Base-by-base conservation (phyloP, 805 yeast species). In the Brettanomyces bruxellensis region DNA sequence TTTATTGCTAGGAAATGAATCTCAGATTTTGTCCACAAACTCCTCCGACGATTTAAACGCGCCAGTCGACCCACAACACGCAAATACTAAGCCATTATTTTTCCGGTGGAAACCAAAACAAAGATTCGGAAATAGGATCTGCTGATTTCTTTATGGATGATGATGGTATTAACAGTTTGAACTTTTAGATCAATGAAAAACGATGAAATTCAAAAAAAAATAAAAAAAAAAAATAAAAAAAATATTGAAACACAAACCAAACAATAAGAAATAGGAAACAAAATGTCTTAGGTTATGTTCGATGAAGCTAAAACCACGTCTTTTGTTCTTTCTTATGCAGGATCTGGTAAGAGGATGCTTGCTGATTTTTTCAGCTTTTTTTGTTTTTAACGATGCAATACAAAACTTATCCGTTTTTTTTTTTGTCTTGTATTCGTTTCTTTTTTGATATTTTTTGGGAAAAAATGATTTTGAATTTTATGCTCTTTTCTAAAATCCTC, bases 51-150 rank as follows among this genome's bases (percentile, higher is more conserved):
- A 38, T 18, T 7, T 38, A 12, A 25, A 38, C 12, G 9, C 22
- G 11, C 11, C 41, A 18, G 25, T 18, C 7, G 25, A 18, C 9
- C 41, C 13, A 25, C 25, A 18, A 25, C 41, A 38, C 3, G 3
- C n/a, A 18, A 38, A 13, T 38, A 12, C 7, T 11, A 38, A 38
- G 37, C 7, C n/a, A n/a, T 25, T 30, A 24, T 40, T 40, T 40
- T 22, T 9, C 32, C 11, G 11, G 11, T 9, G 32, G 32, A 7
- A 28, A 28, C 11, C 45, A 42, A 12, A 32, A 41, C n/a, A 12
- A n/a, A 46, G 69, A 70, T 2, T 51, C 59, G n/a, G 72, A 72
- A 5, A 70, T 72, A 45, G 57, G 48, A 55, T 61, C 28, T 48
- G 62, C 56, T 9, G 46, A 42, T 7, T 42, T 42, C 40, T 42